Percentiles rank a stretch among this genome's conserved stretches.
These are phyloP conservation scores for Sindora glabra DNA, from an alignment of 306 rosid genomes.

Conservation along the genomic window DNA sequence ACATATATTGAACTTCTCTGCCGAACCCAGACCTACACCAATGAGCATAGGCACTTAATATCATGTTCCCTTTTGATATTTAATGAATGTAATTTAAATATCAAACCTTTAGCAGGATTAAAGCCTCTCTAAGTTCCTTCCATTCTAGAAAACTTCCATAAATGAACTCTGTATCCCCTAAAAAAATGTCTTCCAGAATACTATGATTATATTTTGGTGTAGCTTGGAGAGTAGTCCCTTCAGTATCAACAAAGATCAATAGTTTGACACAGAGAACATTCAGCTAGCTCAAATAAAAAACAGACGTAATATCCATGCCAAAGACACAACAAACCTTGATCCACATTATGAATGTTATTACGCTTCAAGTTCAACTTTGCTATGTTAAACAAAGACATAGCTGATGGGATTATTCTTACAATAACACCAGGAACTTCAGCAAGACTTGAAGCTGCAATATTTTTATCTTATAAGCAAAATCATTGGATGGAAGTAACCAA, in stretches of 20 bases:
- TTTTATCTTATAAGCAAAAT: conserved; percentile 3
- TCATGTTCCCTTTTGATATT: background rate
- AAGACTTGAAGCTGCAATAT: conserved; percentile 37
- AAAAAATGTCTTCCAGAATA: conserved; percentile 81
- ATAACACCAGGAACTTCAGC: conserved; percentile 43
- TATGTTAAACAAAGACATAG: conserved; percentile 44
- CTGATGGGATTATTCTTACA: conserved; percentile 63
- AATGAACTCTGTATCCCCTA: conserved; percentile 55
- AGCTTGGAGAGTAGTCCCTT: conserved; percentile 50
- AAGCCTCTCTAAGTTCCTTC: conserved; percentile 68
- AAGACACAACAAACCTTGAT: conserved; percentile 46
- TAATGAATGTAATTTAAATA: background rate
- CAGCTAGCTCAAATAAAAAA: background rate
- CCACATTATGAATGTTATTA: conserved; percentile 52
- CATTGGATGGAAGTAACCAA: background rate
- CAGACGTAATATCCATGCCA: background rate
- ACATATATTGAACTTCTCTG: conserved; percentile 54
- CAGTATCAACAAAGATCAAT: conserved; percentile 14
- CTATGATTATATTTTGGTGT: conserved; percentile 85
- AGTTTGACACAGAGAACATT: background rate
- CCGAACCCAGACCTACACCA: conserved; percentile 78
- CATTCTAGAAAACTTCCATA: conserved; percentile 44
- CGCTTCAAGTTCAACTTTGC: conserved; percentile 56
- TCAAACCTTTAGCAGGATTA: conserved; percentile 67
- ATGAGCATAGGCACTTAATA: conserved; percentile 7